Evolutionary conservation across 352 stramenopile species (phyloP), one percentile per base, ranked within the genome.

Genomic region (Phytophthora capsici): DNA sequence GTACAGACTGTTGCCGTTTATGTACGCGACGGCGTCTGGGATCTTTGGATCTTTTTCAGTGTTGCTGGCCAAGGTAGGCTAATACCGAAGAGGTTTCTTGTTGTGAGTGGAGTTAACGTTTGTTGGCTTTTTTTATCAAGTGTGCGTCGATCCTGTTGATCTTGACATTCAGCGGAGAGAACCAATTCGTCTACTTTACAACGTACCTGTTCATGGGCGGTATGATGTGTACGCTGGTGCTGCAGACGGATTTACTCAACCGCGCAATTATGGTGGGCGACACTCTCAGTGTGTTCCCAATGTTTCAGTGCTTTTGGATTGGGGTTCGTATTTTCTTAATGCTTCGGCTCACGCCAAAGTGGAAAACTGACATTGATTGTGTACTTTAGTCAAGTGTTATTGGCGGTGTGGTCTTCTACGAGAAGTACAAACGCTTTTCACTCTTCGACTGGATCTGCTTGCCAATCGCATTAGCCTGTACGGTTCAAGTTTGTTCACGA

Each of bases 221-320:
- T 47, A 95, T 93, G 83, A 76, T 95, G 46, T 85, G 73, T 51
- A 93, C 85, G 55, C 71, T 95, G 48, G 77, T 93, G 53, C 73
- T 93, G n/a, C 86, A 95, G 60, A 95, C 86, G 0, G 84, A 95
- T 46, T 46, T 93, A 56, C 69, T 95, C 12, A 95, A 95, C 67
- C 84, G 86, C 34, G 85, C 84, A 9, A 93, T 95, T 64, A 95
- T 95, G 86, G 67, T 63, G 5, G 86, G 86, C 6, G 86, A 93
- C 48, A 95, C 84, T n/a, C 79, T 95, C 19, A 91, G 82, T 41
- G 86, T 95, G 4, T 95, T 93, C 50, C 86, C 86, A 1, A 93
- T 95, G 82, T 95, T 95, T 53, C 86, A 95, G 74, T 95, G 86
- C 70, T 93, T 95, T 49, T 95, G 86, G 84, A 95, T 95, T 59